These are phyloP conservation scores for Dillenia suffruticosa DNA, from an alignment of 164 flowering plant species.

Conservation along the genomic window DNA sequence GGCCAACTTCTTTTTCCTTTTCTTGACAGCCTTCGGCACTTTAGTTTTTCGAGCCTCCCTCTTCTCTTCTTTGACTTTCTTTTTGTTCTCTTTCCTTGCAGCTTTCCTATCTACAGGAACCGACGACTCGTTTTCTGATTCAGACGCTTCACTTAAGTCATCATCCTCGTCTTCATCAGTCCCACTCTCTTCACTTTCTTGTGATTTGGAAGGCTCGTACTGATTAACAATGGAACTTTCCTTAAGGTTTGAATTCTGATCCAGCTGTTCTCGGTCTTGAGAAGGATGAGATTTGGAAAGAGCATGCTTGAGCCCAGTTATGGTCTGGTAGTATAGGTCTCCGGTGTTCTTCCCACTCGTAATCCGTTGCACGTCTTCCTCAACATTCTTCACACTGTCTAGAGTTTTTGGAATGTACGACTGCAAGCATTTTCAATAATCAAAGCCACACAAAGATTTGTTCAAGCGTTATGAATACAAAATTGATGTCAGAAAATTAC, in stretches of 20 bases:
- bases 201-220: slow-evolving; percentile 5
- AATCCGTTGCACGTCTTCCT: slow-evolving; percentile 66
- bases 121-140: slow-evolving; percentile 23
- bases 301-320: slow-evolving; percentile 75
- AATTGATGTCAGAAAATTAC: slow-evolving; percentile 21
- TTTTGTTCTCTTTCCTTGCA: slow-evolving; percentile 91
- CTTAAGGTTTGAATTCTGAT: slow-evolving; percentile 3
- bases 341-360: slow-evolving; percentile 72
- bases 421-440: slow-evolving; percentile 22
- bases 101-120: slow-evolving; percentile 55
- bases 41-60: slow-evolving; percentile 87
- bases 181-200: slow-evolving; percentile 31
- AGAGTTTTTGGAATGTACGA: slow-evolving; percentile 83
- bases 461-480: neutral
- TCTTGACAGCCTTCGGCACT: slow-evolving; percentile 86
- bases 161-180: slow-evolving; percentile 45
- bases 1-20: slow-evolving; percentile 80
- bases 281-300: slow-evolving; percentile 32
- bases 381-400: slow-evolving; percentile 67
- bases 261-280: slow-evolving; percentile 11
- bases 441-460: no score
- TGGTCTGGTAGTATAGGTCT: slow-evolving; percentile 74
- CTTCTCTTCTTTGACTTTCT: slow-evolving; percentile 97
- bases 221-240: slow-evolving; percentile 13
- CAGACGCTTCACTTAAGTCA: slow-evolving; percentile 23